Base-by-base conservation (phyloP, 257 asterid species). In the Solanum phureja region DNA sequence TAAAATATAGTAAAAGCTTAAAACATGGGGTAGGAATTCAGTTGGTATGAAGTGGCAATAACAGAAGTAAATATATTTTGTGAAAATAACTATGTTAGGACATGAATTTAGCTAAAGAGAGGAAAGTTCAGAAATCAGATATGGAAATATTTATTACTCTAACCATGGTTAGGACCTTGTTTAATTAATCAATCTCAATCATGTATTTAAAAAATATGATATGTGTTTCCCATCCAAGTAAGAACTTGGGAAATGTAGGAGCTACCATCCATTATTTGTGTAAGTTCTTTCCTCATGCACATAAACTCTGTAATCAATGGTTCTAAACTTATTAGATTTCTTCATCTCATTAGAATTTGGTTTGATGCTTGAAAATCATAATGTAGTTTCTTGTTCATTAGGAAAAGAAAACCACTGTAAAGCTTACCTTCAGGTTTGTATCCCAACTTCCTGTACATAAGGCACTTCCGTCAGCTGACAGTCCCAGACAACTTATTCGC, bases 401-500 rank as follows among this genome's bases (percentile, higher is more conserved):
- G 66, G 33, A 44, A 42, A 14, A 24, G 19, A 83, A 72, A 69
- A 82, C 23, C 58, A 75, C 60, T 14, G 27, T 6, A 83, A 31
- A 72, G 18, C 44, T 82, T 73, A 97, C 99, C 99, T 97, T 95
- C 87, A 97, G 93, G 92, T 94, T 97, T 83, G 98, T 92, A 90
- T 97, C 99, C 92, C 87, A 96, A 89, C 99, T 97, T 90, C 99
- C 99, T 87, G 98, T 96, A 93, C 99, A 97, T 90, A 97, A 91
- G 88, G 98, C 98, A 86, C 98, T 96, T 64, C 99, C 99, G 90
- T 97, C 99, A 64, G 98, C 98, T 46, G 99, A 97, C 82, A 97
- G 90, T 81, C 98, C 98, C 90, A 97, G 90, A 90, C 99, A 97
- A 92, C 92, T 96, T 84, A 97, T 92, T 86, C 98, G 95, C 68